Base-by-base conservation (phyloP, 75 land plant genomes). In the Pinus albicaulis region DNA sequence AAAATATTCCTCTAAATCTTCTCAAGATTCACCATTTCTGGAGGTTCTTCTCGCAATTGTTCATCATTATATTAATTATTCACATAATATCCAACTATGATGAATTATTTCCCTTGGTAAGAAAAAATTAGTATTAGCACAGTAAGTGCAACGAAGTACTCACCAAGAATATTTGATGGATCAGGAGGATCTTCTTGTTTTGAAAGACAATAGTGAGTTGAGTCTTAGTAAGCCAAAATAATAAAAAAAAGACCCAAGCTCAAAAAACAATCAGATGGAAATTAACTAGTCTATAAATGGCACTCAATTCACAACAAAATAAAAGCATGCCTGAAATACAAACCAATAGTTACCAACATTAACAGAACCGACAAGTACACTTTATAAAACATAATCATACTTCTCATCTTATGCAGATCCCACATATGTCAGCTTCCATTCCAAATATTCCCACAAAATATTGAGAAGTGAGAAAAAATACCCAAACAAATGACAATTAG, bases 391-490 rank as follows among this genome's bases (percentile, higher is more conserved):
- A 76, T 95, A 95, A 55, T 95, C 98, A 82, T 95, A 95, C 15
- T 92, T 92, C 77, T 95, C 98, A 82, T 92, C 98, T 77, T 95
- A 95, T 59, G 98, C 95, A 28, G 98, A 95, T 73, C 98, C 98
- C 7, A 95, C 98, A 74, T 95, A 95, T 3, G 77, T 91, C 19
- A 95, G 89, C 80, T 95, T 95, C 98, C 98, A 95, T 82, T 95
- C 98, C 79, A 95, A 83, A 76, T 95, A 95, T 95, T 92, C 65
- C 80, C 31, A 13, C 41, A 76, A 17, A 71, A 10, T 71, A 10
- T 8, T 4, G 4, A 36, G 14, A 65, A 57, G 34, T 7, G 24
- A 71, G 7, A 34, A 34, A 1, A 36, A 17, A 0, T 28, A 62
- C 36, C n/a, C 5, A 1, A 34, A 36, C 44, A 65, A 31, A 65